These are phyloP conservation scores for Gynochthodes officinalis DNA, from an alignment of 257 asterid species.

Conservation along the genomic window DNA sequence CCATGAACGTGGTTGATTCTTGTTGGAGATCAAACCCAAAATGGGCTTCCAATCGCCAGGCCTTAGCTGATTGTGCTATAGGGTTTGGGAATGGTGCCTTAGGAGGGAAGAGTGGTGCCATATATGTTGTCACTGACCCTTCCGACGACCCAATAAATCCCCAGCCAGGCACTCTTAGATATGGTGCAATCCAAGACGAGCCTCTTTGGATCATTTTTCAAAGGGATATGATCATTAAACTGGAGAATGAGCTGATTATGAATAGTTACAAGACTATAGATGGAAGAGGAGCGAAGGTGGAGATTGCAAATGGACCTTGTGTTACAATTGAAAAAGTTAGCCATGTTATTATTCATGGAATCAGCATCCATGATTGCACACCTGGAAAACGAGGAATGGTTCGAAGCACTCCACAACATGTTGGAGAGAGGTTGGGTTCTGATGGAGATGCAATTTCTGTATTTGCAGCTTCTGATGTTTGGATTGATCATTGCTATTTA, in stretches of 20 bases:
- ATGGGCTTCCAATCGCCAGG: constrained; percentile 22
- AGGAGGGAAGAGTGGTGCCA: constrained; percentile 20
- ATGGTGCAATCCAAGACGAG: constrained; percentile 5
- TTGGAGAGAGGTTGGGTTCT: constrained; percentile 8
- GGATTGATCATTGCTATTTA: constrained; percentile 58
- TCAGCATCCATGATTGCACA: constrained; percentile 18
- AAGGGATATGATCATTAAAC: constrained; percentile 14
- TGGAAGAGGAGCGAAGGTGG: constrained; percentile 24
- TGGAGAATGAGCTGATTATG: constrained; percentile 9
- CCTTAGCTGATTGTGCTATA: constrained; percentile 18
- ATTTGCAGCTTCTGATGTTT: constrained; percentile 11
- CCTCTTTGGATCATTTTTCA: constrained; percentile 25
- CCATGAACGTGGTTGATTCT: constrained; percentile 4
- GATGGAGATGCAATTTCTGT: constrained; percentile 18
- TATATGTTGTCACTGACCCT: constrained; percentile 20
- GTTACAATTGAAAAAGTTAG: constrained; percentile 1
- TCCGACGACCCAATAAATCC: constrained; percentile 22
- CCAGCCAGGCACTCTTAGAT: constrained; percentile 19
- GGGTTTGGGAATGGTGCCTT: constrained; percentile 20
- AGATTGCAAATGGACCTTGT: constrained; percentile 23
- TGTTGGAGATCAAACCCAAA: constrained; percentile 22
- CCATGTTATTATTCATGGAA: constrained; percentile 24
- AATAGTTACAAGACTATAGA: constrained; percentile 25
- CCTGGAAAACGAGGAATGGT: constrained; percentile 41
- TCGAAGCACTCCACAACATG: neutral